Conservation (phyloP, 495 filamentous ascomycete genomes). For the Penicillium subrubescens region DNA sequence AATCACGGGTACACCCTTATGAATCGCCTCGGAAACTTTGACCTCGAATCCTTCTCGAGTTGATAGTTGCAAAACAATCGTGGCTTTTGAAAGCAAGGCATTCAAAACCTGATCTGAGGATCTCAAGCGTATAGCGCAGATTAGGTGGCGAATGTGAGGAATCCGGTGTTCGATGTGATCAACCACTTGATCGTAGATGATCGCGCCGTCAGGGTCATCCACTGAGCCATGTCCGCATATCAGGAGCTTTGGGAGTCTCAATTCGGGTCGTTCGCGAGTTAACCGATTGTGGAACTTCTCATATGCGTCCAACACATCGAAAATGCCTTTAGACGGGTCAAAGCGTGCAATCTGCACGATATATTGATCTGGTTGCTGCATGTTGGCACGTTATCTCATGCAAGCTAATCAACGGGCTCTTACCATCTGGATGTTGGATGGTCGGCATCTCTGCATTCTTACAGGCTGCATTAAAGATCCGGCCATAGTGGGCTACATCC, state of each 20-base stretch:
- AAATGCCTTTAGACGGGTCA: constrained; percentile 84
- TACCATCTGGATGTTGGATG: constrained; percentile 67
- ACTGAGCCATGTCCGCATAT: constrained; percentile 81
- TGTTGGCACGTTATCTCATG: constrained; percentile 4
- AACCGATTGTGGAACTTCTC: constrained; percentile 69
- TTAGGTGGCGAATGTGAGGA: constrained; percentile 53
- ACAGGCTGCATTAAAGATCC: constrained; percentile 70
- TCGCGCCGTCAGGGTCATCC: constrained; percentile 79
- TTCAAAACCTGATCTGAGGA: constrained; percentile 84
- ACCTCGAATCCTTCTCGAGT: constrained; percentile 88
- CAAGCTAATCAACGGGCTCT: constrained; percentile 9
- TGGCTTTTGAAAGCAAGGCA: constrained; percentile 72
- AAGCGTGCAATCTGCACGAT: constrained; percentile 85
- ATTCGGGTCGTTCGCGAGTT: constrained; percentile 39
- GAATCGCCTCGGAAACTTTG: constrained; percentile 85
- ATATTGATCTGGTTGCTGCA: constrained; percentile 56
- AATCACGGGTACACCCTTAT: constrained; percentile 83
- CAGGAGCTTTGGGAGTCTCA: constrained; percentile 69
- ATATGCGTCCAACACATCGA: constrained; percentile 77
- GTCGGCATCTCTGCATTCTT: constrained; percentile 55
- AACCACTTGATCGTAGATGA: constrained; percentile 73
- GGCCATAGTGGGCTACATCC: constrained; percentile 76
- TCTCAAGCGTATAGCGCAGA: constrained; percentile 76
- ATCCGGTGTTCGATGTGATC: constrained; percentile 61
- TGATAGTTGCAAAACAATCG: constrained; percentile 77